A percentile compares a stretch with the other conserved stretches of the same genome.
These are phyloP conservation scores for Rubroboletus pulcherrimus DNA, from an alignment of 768 basidiomycete genomes.

Conservation along the genomic window DNA sequence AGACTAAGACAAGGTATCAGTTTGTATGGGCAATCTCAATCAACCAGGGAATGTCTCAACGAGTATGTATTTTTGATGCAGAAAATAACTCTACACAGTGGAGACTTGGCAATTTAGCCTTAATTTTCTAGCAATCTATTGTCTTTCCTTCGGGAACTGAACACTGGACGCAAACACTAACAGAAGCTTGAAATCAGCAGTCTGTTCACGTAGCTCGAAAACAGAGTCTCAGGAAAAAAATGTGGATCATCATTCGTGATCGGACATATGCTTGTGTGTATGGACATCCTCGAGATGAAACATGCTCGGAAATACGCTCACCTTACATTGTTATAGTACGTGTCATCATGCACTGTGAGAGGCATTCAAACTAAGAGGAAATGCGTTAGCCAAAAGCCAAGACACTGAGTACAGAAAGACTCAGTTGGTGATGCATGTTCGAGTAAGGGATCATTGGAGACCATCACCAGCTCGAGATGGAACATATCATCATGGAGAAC, in stretches of 20 bases:
- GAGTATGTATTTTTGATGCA: background rate
- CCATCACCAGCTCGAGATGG: slow-evolving; percentile 73
- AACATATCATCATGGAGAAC: slow-evolving; percentile 58
- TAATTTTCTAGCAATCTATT: background rate
- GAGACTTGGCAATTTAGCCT: background rate
- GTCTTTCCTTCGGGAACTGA: background rate
- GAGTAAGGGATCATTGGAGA: slow-evolving; percentile 66
- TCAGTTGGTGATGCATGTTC: slow-evolving; percentile 72
- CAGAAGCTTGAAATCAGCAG: slow-evolving; percentile 2
- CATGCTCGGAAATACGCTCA: slow-evolving; percentile 4
- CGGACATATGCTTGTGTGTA: slow-evolving; percentile 77
- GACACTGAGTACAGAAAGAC: slow-evolving; percentile 27
- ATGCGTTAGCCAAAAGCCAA: slow-evolving; percentile 4
- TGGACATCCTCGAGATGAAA: slow-evolving; percentile 44
- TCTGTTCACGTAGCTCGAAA: background rate
- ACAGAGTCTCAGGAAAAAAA: slow-evolving; percentile 46
- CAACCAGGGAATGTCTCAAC: background rate
- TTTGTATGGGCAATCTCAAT: no score
- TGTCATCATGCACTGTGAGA: background rate
- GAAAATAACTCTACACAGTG: background rate
- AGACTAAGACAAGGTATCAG: no score
- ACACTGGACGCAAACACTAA: background rate
- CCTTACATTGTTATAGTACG: background rate
- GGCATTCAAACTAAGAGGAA: background rate
- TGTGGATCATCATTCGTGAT: slow-evolving; percentile 53